Evolutionary conservation across 1,284 basidiomycete genomes (phyloP).

Genomic region (Tylopilus sp.): DNA sequence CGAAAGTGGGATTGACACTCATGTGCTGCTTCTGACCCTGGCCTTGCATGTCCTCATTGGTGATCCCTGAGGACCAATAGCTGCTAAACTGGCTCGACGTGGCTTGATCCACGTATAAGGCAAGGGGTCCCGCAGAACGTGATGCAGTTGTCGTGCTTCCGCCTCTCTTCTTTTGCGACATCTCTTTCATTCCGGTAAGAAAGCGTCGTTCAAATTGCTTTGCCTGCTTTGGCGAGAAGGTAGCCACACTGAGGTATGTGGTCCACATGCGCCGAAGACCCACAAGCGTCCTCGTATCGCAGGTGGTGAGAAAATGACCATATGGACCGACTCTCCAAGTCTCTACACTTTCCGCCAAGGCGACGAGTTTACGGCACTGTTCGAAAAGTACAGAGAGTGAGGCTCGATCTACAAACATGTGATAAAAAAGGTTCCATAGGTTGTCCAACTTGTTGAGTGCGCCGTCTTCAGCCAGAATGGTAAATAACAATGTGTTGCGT

Average conservation of each 20-base stretch:
- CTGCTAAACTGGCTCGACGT: conserved; percentile 26
- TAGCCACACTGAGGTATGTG: conserved; percentile 32
- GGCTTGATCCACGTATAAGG: conserved; percentile 12
- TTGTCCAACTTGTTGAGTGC: conserved; percentile 12
- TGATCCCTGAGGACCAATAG: conserved; percentile 48
- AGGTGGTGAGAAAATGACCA: conserved; percentile 37
- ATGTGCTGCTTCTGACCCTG: conserved; percentile 23
- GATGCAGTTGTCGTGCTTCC: conserved; percentile 8
- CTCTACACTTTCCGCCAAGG: conserved; percentile 36
- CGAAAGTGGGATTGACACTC: conserved; percentile 48
- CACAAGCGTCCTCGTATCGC: conserved; percentile 40
- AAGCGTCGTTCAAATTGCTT: conserved; percentile 21
- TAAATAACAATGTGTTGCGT: conserved; percentile 41
- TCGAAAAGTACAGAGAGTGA: conserved; percentile 39
- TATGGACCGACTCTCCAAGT: conserved; percentile 48
- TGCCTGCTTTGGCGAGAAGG: conserved; percentile 13
- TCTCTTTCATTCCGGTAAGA: conserved; percentile 9
- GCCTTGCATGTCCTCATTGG: conserved; percentile 25
- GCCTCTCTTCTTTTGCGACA: neutral
- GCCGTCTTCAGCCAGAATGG: conserved; percentile 37
- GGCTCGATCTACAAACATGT: conserved; percentile 49
- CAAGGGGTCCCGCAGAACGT: conserved; percentile 44
- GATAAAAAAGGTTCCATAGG: conserved; percentile 58
- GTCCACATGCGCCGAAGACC: conserved; percentile 46
- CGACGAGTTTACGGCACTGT: conserved; percentile 48